Evolutionary conservation across 495 filamentous ascomycete species (phyloP), one percentile per base, ranked within the genome.

Genomic region (Hypoxylon intermedium): DNA sequence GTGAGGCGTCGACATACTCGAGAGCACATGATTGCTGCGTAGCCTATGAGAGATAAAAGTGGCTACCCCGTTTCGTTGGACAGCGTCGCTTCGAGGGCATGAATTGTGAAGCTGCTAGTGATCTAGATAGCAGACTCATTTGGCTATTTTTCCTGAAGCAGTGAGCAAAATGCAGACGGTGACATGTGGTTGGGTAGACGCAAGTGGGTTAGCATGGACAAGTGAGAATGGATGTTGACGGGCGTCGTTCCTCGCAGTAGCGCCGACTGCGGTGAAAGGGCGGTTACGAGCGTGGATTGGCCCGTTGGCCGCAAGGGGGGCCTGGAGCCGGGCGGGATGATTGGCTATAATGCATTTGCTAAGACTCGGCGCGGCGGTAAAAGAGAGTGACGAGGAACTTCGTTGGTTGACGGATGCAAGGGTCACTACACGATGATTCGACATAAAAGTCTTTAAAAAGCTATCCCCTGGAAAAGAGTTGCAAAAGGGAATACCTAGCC

Each of bases 171-270:
- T 19, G 42, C 31, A 24, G 47, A 28, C 30, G 31, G 40, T 51
- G 61, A 56, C 24, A 45, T 58, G 52, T 67, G 53, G 57, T 67
- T 67, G 58, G 58, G 53, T 58, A 52, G 58, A 56, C 50, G 23
- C n/a, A 62, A 59, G 62, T 56, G 62, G 62, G 50, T 65, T 65
- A 47, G 55, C 38, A 55, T 47, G 59, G 63, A 58, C 63, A 62
- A 67, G 63, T 63, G 34, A 63, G 57, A 62, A 63, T 62, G 59
- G 59, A 63, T 61, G 63, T 63, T 62, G 59, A 67, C 59, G 63
- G 52, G 51, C 63, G 53, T 67, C 60, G 63, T 63, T 67, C 63
- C 63, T 67, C 63, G 59, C 63, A 67, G 63, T 67, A 67, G 63
- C 63, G 63, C 63, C 63, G 58, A 58, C 63, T 67, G 59, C 18